Evolutionary conservation across 1,284 basidiomycete species (phyloP), one percentile per base, ranked within the genome.

Genomic region (Bjerkandera adusta): DNA sequence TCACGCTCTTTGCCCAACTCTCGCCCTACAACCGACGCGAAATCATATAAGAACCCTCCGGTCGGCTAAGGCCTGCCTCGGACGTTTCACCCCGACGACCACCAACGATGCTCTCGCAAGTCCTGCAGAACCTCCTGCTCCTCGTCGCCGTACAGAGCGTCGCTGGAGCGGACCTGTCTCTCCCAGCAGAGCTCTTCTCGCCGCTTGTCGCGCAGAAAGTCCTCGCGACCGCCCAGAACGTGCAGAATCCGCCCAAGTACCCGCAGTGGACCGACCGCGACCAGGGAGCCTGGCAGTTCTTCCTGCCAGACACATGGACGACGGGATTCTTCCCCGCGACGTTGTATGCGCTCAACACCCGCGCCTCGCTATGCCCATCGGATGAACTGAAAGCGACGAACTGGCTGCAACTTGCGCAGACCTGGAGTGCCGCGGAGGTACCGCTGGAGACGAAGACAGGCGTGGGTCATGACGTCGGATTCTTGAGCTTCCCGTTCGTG

Each of bases 381-480:
- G 61, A 57, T 13, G 62, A 57, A 4, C 47, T 60, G 43, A 45
- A 47, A 11, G 49, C 33, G 33, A 52, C 68, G 8, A 67, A 80
- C 57, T 87, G 82, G 81, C 57, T 84, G 25, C 56, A 59, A 1
- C 60, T 79, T 2, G 81, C 72, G 2, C 66, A 77, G 11, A 61
- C 67, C 12, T 77, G 76, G 59, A 76, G 74, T 54, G 67, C 66
- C 15, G 76, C 70, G 0, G 63, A 82, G 53, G 63, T 81, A 6
- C 70, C 75, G 1, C 65, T 78, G 5, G 73, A 75, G 52, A 58
- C 60, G 1, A 60, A 66, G 21, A 76, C 73, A 39, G 64, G 62
- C 7, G 67, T 79, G 21, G 76, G 76, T 12, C 83, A 88, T 55
- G 84, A 88, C 61, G 79, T 84, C 20, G 84, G 83, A 3, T 86